Conservation (phyloP, 306 rosid species). For the Pyrus communis region DNA sequence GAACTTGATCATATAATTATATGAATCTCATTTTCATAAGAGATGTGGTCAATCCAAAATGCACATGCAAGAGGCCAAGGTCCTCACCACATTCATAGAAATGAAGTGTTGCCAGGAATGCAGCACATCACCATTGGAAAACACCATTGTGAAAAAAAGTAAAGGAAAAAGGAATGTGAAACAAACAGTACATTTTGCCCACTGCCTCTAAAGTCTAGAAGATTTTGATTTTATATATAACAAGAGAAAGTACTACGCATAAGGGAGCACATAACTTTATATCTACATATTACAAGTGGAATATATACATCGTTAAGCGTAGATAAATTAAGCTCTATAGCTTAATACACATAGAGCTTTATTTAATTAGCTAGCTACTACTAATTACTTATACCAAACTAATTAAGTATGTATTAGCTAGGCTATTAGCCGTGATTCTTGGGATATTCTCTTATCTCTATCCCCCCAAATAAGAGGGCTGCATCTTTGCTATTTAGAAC, state of each 20-base stretch:
- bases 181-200: not conserved
- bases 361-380: not conserved
- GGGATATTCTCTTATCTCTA: not conserved
- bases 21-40: not conserved
- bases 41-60: not conserved
- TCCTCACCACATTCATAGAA: not conserved
- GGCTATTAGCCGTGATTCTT: not conserved
- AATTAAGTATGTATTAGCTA: not conserved
- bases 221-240: no score
- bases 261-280: not conserved
- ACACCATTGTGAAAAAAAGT: not conserved
- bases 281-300: not conserved
- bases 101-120: not conserved
- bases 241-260: not conserved
- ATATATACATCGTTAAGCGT: not conserved
- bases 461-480: not conserved
- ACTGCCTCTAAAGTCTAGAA: not conserved
- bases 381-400: not conserved
- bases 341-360: not conserved
- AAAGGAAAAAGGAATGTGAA: not conserved
- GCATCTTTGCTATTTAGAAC: not conserved
- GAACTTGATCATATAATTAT: not conserved
- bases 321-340: not conserved
- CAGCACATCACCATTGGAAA: not conserved
- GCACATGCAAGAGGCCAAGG: not conserved